phyloP scores from a whole-genome alignment of 495 filamentous ascomycete species.

The Aspergillus panamensis region DNA sequence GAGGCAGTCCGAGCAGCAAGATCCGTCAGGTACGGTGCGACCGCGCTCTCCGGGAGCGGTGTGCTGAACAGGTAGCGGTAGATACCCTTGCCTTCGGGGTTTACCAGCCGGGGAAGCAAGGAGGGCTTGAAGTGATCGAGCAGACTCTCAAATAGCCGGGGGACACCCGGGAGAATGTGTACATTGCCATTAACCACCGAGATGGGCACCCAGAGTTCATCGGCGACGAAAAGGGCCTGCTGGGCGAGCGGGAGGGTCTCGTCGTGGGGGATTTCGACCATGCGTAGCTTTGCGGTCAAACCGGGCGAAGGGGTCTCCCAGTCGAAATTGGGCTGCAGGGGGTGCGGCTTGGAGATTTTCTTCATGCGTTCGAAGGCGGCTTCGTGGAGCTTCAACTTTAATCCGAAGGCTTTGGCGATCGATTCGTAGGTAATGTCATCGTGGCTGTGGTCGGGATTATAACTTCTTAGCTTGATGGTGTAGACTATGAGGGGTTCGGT shows the following conservation, averaged over 20 bases:
- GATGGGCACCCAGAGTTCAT: constrained; percentile 87
- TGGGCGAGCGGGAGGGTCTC: constrained; percentile 52
- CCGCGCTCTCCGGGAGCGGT: constrained; percentile 76
- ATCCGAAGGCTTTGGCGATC: constrained; percentile 81
- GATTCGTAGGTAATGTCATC: constrained; percentile 97
- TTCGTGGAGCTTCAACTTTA: constrained; percentile 72
- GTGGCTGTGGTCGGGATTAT: constrained; percentile 54
- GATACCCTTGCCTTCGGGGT: constrained; percentile 78
- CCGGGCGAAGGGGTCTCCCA: constrained; percentile 80
- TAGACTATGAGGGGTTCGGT: too few species aligned
- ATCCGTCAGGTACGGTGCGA: constrained; percentile 78
- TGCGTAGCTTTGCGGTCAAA: constrained; percentile 76
- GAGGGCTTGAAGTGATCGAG: constrained; percentile 70
- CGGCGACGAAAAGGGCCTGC: constrained; percentile 72
- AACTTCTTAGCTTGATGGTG: not conserved
- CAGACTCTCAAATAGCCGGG: constrained; percentile 73
- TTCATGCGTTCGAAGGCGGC: constrained; percentile 79
- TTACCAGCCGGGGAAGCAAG: constrained; percentile 63
- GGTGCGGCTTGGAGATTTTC: constrained; percentile 65
- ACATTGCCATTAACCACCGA: constrained; percentile 86
- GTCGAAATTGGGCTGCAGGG: constrained; percentile 69
- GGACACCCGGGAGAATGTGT: constrained; percentile 89
- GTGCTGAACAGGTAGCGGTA: constrained; percentile 78
- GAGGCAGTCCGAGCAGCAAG: constrained; percentile 67
- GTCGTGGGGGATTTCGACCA: constrained; percentile 84